Conservation (phyloP, 441 rosid genomes). For the Isatis lusitanica region DNA sequence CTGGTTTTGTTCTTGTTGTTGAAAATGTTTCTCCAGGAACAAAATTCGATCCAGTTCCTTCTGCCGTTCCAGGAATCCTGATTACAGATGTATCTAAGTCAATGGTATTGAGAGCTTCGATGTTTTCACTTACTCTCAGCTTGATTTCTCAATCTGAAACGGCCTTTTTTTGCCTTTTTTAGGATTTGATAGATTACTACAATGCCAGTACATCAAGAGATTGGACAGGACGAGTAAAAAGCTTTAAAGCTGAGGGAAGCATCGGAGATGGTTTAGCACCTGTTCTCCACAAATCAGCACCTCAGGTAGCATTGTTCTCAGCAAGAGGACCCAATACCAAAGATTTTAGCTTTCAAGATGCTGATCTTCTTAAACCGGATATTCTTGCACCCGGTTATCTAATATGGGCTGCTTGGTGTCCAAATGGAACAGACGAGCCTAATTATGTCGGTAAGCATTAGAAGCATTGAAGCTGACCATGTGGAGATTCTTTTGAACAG, state of each 20-base stretch:
- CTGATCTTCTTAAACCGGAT: conserved; percentile 97
- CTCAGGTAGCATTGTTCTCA: conserved; percentile 91
- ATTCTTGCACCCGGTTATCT: conserved; percentile 93
- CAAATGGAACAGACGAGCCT: conserved; percentile 87
- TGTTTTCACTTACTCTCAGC: neutral
- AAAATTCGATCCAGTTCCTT: conserved; percentile 91
- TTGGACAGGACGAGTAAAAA: conserved; percentile 93
- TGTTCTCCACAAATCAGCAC: conserved; percentile 88
- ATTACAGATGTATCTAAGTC: conserved; percentile 75
- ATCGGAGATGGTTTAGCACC: conserved; percentile 91
- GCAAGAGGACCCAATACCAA: conserved; percentile 92
- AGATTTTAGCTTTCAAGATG: conserved; percentile 88
- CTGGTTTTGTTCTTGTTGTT: conserved; percentile 92
- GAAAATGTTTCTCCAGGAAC: conserved; percentile 91
- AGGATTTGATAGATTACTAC: conserved; percentile 93
- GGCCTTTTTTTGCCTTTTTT: neutral
- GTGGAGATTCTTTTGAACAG: conserved; percentile 1
- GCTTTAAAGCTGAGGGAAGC: conserved; percentile 78
- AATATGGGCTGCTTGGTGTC: conserved; percentile 99
- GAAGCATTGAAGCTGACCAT: neutral
- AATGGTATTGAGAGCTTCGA: conserved; percentile 47
- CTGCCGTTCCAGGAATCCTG: conserved; percentile 75
- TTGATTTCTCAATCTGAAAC: neutral
- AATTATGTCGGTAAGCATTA: conserved; percentile 68
- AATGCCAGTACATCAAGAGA: conserved; percentile 80